Conservation (phyloP, 2,329 filamentous ascomycete species). For the Chrysosphaeria jannelii region DNA sequence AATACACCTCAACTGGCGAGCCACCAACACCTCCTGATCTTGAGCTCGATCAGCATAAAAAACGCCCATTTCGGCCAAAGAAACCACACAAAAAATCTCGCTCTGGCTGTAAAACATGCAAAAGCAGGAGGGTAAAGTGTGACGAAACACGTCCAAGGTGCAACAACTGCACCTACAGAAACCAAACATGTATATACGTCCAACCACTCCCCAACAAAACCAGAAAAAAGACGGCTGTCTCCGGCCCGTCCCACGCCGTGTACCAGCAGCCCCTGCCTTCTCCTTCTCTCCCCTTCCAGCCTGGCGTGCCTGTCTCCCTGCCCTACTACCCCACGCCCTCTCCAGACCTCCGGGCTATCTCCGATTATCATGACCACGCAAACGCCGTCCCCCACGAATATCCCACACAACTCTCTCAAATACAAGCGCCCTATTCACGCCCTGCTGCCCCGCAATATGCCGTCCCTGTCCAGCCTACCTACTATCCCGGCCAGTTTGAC, state of each 20-base stretch:
- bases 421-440: too few species aligned
- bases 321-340: too few species aligned
- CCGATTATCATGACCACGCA: too few species aligned
- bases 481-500: slow-evolving; percentile 9
- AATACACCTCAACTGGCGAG: too few species aligned
- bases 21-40: too few species aligned
- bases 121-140: slow-evolving; percentile 23
- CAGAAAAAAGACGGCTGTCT: slow-evolving; percentile 1
- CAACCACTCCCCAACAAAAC: neutral
- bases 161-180: slow-evolving; percentile 16
- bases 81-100: slow-evolving; percentile 24
- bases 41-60: too few species aligned
- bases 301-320: neutral
- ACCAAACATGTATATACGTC: slow-evolving; percentile 17
- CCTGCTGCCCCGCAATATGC: too few species aligned
- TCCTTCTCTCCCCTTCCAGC: neutral
- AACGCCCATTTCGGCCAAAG: slow-evolving; percentile 14
- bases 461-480: too few species aligned
- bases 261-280: neutral
- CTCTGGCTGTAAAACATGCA: slow-evolving; percentile 20
- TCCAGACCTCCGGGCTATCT: too few species aligned
- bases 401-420: too few species aligned
- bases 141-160: slow-evolving; percentile 20
- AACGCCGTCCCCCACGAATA: too few species aligned
- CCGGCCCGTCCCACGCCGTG: neutral